Evolutionary conservation across 1,284 basidiomycete species (phyloP).

Genomic region (Moesziomyces sp.): DNA sequence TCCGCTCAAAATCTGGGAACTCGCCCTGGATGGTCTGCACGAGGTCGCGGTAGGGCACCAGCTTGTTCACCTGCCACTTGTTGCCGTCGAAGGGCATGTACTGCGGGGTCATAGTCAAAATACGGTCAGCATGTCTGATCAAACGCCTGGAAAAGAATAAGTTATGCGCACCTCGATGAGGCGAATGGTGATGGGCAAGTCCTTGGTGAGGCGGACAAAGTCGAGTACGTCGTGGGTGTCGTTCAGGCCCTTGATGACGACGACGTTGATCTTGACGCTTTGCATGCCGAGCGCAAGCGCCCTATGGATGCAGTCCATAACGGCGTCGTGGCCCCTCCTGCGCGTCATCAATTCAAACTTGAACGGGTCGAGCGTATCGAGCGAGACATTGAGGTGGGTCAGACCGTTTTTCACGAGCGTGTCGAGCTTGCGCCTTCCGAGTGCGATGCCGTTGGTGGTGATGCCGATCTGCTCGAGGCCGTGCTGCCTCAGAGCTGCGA

Average conservation of each 20-base stretch:
- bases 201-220: constrained; percentile 79
- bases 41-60: constrained; percentile 71
- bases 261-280: constrained; percentile 83
- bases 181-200: constrained; percentile 77
- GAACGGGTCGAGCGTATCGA: constrained; percentile 86
- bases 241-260: constrained; percentile 83
- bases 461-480: constrained; percentile 83
- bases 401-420: constrained; percentile 78
- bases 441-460: constrained; percentile 83
- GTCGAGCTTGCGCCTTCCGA: constrained; percentile 77
- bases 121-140: constrained; percentile 1
- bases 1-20: constrained; percentile 36
- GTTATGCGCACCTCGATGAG: constrained; percentile 76
- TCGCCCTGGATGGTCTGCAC: constrained; percentile 38
- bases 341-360: constrained; percentile 89
- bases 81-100: constrained; percentile 90
- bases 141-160: no score
- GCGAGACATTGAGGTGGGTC: constrained; percentile 77
- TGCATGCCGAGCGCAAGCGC: constrained; percentile 72
- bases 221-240: constrained; percentile 78
- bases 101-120: constrained; percentile 8
- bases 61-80: constrained; percentile 83
- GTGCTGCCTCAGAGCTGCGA: constrained; percentile 60
- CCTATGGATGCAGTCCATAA: constrained; percentile 76
- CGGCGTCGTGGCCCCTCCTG: constrained; percentile 76